phyloP scores from a whole-genome alignment of 73 alveolate genomes.

The Uronychia binucleata region DNA sequence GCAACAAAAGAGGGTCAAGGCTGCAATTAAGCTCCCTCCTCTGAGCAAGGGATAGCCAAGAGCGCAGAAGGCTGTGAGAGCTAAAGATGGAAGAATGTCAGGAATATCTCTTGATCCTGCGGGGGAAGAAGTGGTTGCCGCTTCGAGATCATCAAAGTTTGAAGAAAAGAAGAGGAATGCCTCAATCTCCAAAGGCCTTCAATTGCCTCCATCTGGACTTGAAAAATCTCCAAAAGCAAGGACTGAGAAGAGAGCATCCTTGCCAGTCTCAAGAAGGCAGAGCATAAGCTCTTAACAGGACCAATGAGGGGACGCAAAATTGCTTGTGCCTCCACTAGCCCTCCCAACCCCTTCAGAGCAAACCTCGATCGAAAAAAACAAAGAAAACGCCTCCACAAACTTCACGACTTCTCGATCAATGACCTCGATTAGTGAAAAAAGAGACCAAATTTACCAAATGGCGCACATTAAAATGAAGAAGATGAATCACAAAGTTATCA shows the following conservation, averaged over 20 bases:
- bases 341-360: background rate
- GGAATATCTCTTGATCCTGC: background rate
- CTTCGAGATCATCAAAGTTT: background rate
- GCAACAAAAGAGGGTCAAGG: background rate
- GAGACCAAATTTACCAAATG: background rate
- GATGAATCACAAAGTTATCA: too few species aligned
- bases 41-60: too few species aligned
- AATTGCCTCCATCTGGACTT: background rate
- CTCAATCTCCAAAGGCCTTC: background rate
- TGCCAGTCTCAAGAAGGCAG: background rate
- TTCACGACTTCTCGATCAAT: background rate
- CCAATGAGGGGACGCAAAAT: background rate
- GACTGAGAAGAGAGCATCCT: background rate
- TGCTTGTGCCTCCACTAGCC: background rate
- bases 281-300: background rate
- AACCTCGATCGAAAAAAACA: background rate
- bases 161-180: background rate
- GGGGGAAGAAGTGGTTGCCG: background rate
- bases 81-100: too few species aligned
- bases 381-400: background rate
- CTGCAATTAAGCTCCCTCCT: background rate
- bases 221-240: background rate
- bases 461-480: too few species aligned
- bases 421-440: background rate
- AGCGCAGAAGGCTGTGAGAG: too few species aligned